Evolutionary conservation across 148 eudicot species (phyloP).

Genomic region (Rhododendron mucronatum): DNA sequence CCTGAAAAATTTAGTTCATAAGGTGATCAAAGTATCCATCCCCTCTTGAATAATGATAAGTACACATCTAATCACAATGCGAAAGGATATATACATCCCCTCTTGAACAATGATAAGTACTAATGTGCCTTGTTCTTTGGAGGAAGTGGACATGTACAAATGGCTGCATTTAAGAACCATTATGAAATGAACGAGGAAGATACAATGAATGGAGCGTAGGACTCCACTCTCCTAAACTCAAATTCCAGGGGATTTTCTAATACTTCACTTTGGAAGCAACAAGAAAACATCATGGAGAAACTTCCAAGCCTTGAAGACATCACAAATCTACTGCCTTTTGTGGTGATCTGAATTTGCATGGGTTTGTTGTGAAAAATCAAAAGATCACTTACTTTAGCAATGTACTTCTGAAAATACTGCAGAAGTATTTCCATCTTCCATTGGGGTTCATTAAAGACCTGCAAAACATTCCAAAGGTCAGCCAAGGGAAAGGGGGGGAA

Average conservation of each 20-base stretch:
- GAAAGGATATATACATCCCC: neutral
- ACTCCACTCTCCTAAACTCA: neutral
- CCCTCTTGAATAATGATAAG: too few relatives aligned
- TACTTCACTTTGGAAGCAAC: neutral
- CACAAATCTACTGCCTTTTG: neutral
- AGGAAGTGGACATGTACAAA: neutral
- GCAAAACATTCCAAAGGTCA: constrained; percentile 20
- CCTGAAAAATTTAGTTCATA: neutral
- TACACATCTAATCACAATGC: neutral
- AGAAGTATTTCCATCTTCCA: constrained; percentile 68
- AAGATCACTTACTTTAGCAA: constrained; percentile 52
- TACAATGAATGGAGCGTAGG: neutral
- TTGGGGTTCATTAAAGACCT: constrained; percentile 72
- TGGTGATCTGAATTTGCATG: neutral
- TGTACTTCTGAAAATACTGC: constrained; percentile 71
- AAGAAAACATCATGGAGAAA: neutral
- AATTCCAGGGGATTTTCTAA: neutral
- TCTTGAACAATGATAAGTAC: neutral
- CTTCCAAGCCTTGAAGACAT: neutral
- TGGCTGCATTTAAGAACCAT: neutral
- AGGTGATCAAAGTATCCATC: neutral
- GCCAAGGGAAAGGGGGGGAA: neutral
- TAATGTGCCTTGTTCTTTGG: neutral
- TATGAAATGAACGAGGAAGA: neutral
- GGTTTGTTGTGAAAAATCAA: neutral